Evolutionary conservation across 768 basidiomycete species (phyloP), one percentile per base, ranked within the genome.

Genomic region (Tephrocybe sp.): DNA sequence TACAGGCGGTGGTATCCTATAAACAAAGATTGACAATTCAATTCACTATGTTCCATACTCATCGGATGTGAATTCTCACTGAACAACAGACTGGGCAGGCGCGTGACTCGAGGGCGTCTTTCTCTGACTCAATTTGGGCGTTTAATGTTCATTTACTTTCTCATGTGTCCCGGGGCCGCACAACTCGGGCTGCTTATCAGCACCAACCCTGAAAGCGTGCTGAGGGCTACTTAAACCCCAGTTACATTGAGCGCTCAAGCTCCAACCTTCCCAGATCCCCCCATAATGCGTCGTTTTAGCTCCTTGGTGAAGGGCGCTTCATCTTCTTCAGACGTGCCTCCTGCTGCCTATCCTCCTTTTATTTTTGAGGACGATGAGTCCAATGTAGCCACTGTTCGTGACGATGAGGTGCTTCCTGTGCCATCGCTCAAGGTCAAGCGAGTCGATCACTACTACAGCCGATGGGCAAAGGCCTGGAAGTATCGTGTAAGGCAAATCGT

Each of bases 1-100:
- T 3, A 91, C 82, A 12, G 79, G 81, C 12, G 74, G 73, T 25
- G 83, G 78, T 1, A 80, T 91, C 4, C 65, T 90, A 42, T 57
- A 57, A n/a, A 29, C 27, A 29, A n/a, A n/a, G 21, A 33, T 12
- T 38, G 40, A 15, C 46, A 40, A 34, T 16, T 16, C 39, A 37
- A n/a, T n/a, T n/a, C 42, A 21, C 30, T 31, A 13, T 31, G 16
- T 11, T 40, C 18, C 42, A 33, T 34, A 30, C 23, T 21, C 9
- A n/a, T 38, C 18, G 13, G 22, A 40, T 18, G 22, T 42, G 6
- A 44, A 15, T 19, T 16, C n/a, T 10, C 21, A 6, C 19, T 25
- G 7, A 31, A 50, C n/a, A 18, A 37, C 11, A 19, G 16, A 18
- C n/a, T 42, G 23, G 13, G 24, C n/a, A 18, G 11, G 13, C 40